Percentiles rank a stretch among this genome's conserved stretches.
Conservation (phyloP, 2,329 filamentous ascomycete genomes). For the Ambrosiella beaveri region DNA sequence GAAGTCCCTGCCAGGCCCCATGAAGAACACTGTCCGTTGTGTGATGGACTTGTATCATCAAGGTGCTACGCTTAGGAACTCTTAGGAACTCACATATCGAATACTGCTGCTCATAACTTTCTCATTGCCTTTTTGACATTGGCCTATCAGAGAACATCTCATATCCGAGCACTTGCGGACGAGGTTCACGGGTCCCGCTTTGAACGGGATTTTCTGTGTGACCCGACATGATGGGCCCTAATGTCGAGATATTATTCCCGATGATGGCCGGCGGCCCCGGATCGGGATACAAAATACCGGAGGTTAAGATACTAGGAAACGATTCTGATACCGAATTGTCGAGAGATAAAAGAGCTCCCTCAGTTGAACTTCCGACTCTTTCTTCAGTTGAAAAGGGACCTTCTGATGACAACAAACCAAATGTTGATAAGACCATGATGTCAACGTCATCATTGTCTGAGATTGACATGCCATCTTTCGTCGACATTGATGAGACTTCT, state of each 20-base stretch:
- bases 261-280: background rate
- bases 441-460: constrained; percentile 2
- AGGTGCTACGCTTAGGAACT: background rate
- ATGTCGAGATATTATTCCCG: background rate
- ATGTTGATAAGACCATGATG: background rate
- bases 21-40: background rate
- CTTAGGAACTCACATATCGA: background rate
- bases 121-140: background rate
- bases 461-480: background rate
- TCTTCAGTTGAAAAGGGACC: background rate
- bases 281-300: background rate
- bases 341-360: background rate
- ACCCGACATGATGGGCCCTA: background rate
- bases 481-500: background rate
- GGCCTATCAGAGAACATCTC: background rate
- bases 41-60: background rate
- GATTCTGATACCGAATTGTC: too few species aligned
- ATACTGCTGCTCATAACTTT: background rate
- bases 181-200: background rate
- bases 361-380: background rate
- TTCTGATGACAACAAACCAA: background rate
- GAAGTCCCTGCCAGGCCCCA: background rate
- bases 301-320: too few species aligned
- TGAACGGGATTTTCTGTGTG: background rate
- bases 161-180: background rate